These are phyloP conservation scores for Carallia pectinifolia DNA, from an alignment of 345 rosid species.

Conservation along the genomic window DNA sequence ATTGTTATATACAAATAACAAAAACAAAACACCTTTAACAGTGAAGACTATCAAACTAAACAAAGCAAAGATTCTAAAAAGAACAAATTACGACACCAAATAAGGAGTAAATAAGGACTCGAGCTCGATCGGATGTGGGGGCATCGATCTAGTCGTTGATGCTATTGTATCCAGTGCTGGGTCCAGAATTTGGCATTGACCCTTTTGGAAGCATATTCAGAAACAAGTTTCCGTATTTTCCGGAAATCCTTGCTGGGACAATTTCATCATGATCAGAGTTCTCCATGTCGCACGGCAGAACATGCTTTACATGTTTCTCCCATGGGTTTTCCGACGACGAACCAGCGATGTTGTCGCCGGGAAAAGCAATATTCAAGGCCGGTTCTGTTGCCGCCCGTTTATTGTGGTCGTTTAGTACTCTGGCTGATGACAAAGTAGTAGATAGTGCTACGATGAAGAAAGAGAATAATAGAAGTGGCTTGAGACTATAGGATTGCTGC, in stretches of 20 bases:
- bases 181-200: conserved; percentile 5
- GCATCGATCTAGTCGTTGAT: neutral
- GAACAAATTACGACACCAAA: too few species aligned
- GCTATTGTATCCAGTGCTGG: conserved; percentile 3
- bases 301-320: neutral
- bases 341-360: neutral
- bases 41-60: too few species aligned
- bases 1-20: too few species aligned
- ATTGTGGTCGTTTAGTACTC: neutral
- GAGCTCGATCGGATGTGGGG: too few species aligned
- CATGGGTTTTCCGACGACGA: neutral
- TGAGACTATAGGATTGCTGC: neutral
- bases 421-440: neutral
- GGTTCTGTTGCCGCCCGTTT: neutral
- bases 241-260: neutral
- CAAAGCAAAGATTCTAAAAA: too few species aligned
- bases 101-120: too few species aligned
- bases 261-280: neutral
- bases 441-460: neutral
- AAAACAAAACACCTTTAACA: too few species aligned
- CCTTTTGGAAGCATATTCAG: conserved; percentile 12
- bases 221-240: conserved; percentile 1
- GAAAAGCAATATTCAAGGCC: neutral
- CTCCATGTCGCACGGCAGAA: neutral
- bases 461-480: neutral